Percentiles rank a stretch among this genome's conserved stretches.
Evolutionary conservation across 306 rosid genomes (phyloP).

Genomic region (Quercus cerris): DNA sequence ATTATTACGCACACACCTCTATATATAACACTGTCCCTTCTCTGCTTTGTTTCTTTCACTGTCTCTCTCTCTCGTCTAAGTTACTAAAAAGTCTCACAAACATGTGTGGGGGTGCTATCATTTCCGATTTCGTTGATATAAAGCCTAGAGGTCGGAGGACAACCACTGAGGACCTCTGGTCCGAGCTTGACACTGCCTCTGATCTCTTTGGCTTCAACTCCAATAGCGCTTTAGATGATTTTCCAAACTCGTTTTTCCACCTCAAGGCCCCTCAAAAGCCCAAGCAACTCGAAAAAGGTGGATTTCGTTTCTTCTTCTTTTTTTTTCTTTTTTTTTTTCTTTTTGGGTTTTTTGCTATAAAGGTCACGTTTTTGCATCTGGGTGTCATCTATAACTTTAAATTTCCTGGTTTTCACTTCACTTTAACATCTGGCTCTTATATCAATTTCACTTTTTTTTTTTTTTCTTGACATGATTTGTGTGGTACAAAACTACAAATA

Average conservation of each 20-base stretch:
- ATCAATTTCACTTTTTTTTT: background rate
- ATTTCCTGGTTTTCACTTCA: background rate
- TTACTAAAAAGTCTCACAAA: background rate
- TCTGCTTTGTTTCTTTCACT: background rate
- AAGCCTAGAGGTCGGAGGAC: constrained; percentile 47
- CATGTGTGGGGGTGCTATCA: constrained; percentile 97
- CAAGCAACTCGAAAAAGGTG: constrained; percentile 12
- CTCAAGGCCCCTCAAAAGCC: background rate
- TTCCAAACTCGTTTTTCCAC: background rate
- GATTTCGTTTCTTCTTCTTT: background rate
- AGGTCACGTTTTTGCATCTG: background rate
- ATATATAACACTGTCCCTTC: background rate
- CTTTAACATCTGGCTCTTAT: background rate
- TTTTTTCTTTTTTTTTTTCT: background rate
- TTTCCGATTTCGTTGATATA: constrained; percentile 55
- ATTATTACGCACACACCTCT: background rate
- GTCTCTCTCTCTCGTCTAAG: background rate
- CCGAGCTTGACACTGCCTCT: constrained; percentile 55
- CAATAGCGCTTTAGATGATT: background rate
- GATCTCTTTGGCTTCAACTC: constrained; percentile 54
- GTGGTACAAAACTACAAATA: too few relatives aligned
- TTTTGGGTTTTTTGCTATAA: background rate
- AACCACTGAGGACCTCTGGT: constrained; percentile 48
- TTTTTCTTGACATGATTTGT: background rate
- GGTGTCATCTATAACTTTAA: background rate